These are phyloP conservation scores for Phytophthora kernoviae DNA, from an alignment of 352 stramenopile species.

Conservation along the genomic window DNA sequence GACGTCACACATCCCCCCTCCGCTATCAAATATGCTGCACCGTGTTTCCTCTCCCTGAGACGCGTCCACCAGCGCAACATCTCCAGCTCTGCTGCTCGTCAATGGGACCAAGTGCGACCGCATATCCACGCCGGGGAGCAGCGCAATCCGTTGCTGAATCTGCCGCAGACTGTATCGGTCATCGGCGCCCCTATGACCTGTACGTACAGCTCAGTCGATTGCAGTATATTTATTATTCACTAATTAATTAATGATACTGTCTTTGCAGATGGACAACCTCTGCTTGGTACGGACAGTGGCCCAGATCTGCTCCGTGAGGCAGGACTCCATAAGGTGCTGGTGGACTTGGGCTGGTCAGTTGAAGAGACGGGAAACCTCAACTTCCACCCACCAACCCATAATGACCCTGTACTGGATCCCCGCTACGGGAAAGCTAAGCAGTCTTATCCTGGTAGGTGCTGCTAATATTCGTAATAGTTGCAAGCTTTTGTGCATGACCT, in stretches of 20 bases:
- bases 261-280: conserved; percentile 71
- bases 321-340: conserved; percentile 78
- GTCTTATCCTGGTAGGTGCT: conserved; percentile 60
- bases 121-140: conserved; percentile 64
- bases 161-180: conserved; percentile 74
- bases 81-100: conserved; percentile 45
- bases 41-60: conserved; percentile 11
- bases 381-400: conserved; percentile 53
- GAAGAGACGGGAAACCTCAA: conserved; percentile 86
- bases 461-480: background rate
- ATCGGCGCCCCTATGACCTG: conserved; percentile 91
- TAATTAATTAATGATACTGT: background rate
- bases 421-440: conserved; percentile 78
- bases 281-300: conserved; percentile 78
- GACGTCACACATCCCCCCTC: conserved; percentile 1
- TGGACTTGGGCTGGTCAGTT: conserved; percentile 84
- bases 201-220: conserved; percentile 25
- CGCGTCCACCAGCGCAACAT: conserved; percentile 47
- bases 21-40: conserved; percentile 8
- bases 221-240: background rate
- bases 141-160: conserved; percentile 54
- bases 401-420: conserved; percentile 70
- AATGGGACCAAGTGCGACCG: conserved; percentile 70
- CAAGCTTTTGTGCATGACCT: background rate
- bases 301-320: conserved; percentile 78